phyloP scores from a whole-genome alignment of 768 basidiomycete species.

The Pisolithus marmoratus region DNA sequence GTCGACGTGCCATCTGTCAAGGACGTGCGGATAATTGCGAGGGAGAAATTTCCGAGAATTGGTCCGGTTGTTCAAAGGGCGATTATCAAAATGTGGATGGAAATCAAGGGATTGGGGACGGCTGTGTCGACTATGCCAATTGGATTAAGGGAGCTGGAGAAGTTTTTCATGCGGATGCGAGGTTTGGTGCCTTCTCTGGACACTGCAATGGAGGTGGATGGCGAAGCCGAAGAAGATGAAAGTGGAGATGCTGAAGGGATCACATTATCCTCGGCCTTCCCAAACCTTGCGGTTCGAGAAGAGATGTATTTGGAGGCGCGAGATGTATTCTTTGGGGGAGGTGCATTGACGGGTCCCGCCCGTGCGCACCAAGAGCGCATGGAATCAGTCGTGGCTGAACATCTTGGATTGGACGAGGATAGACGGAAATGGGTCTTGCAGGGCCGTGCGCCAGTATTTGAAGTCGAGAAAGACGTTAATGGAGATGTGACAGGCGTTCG shows the following conservation, averaged over 20 bases:
- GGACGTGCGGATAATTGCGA: slow-evolving; percentile 70
- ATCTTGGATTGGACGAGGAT: slow-evolving; percentile 64
- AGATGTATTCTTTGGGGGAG: slow-evolving; percentile 87
- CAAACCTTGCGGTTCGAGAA: slow-evolving; percentile 75
- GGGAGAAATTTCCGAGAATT: slow-evolving; percentile 60
- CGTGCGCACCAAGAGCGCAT: slow-evolving; percentile 46
- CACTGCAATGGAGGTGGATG: slow-evolving; percentile 37
- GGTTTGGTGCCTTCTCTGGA: slow-evolving; percentile 48
- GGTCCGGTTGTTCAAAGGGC: slow-evolving; percentile 40
- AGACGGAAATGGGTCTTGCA: slow-evolving; percentile 64
- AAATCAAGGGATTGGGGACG: slow-evolving; percentile 46
- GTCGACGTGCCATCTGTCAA: slow-evolving; percentile 53
- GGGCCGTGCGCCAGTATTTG: slow-evolving; percentile 61
- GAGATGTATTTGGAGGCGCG: slow-evolving; percentile 84
- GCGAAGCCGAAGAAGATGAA: slow-evolving; percentile 2
- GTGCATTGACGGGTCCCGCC: slow-evolving; percentile 46
- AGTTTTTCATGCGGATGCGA: slow-evolving; percentile 74
- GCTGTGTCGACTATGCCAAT: slow-evolving; percentile 51
- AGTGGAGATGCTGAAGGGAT: slow-evolving; percentile 15
- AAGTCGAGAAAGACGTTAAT: slow-evolving; percentile 62
- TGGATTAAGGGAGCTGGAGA: slow-evolving; percentile 77
- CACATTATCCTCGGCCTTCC: slow-evolving; percentile 45
- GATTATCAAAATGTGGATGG: slow-evolving; percentile 67
- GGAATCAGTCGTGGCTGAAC: slow-evolving; percentile 48
- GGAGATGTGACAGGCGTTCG: slow-evolving; percentile 52